Conservation (phyloP, 108 stramenopile genomes). For the Pelagomonas calceolata region DNA sequence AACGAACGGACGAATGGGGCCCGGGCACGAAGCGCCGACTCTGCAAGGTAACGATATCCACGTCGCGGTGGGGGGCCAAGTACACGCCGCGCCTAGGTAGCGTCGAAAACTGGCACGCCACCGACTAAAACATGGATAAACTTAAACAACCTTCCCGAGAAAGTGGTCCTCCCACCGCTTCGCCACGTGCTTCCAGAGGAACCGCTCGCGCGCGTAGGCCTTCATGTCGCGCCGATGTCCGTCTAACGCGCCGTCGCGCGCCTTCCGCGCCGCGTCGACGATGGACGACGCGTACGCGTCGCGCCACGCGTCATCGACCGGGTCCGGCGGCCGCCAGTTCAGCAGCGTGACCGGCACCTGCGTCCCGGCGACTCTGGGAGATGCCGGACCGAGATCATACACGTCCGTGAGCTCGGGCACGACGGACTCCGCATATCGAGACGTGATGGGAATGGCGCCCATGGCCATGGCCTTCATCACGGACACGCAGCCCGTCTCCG, state of each 20-base stretch:
- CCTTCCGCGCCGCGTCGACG: slow-evolving; percentile 11
- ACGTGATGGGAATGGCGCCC: slow-evolving; percentile 43
- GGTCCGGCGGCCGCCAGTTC: slow-evolving; percentile 1
- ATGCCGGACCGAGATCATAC: slow-evolving; percentile 32
- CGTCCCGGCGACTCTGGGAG: neutral
- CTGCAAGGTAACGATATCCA: too few species aligned
- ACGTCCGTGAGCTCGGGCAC: slow-evolving; percentile 27
- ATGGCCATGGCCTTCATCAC: slow-evolving; percentile 43
- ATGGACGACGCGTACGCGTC: slow-evolving; percentile 10
- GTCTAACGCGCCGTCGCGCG: neutral
- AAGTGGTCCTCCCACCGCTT: slow-evolving; percentile 13
- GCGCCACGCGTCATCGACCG: slow-evolving; percentile 9
- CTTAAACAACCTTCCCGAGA: too few species aligned
- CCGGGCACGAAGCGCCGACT: too few species aligned
- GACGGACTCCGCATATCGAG: slow-evolving; percentile 23
- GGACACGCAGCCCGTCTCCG: slow-evolving; percentile 44
- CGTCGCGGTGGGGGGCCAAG: too few species aligned
- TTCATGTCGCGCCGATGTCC: slow-evolving; percentile 14
- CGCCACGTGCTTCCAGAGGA: slow-evolving; percentile 13
- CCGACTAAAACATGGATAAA: too few species aligned
- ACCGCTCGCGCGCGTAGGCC: slow-evolving; percentile 5
- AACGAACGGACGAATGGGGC: too few species aligned
- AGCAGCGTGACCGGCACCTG: neutral
- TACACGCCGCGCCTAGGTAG: too few species aligned
- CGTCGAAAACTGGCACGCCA: too few species aligned